phyloP scores from a whole-genome alignment of 805 yeast genomes.

The Nakazawaea ishiwadae region DNA sequence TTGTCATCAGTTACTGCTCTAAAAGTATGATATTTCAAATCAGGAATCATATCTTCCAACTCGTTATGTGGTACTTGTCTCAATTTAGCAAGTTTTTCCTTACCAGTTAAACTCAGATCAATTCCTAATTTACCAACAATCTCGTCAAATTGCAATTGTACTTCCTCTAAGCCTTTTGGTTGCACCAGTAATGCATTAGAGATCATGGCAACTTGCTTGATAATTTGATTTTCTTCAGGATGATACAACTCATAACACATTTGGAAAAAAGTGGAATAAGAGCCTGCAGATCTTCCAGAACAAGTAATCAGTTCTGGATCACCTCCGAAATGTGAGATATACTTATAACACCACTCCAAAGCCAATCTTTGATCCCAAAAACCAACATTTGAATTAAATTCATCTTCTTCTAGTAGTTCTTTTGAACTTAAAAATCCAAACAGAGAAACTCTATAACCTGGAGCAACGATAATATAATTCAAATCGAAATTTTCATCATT shows the following conservation, averaged over 20 bases:
- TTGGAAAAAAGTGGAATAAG: conserved; percentile 37
- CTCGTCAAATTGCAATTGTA: conserved; percentile 32
- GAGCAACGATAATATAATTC: conserved; percentile 32
- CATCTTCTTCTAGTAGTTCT: conserved; percentile 31
- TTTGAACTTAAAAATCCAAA: conserved; percentile 32
- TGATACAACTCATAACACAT: conserved; percentile 37
- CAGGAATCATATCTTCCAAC: conserved; percentile 23
- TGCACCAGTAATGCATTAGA: conserved; percentile 35
- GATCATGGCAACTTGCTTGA: conserved; percentile 30
- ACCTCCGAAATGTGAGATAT: conserved; percentile 44
- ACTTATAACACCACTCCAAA: conserved; percentile 39
- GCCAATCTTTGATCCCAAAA: conserved; percentile 45
- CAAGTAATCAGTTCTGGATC: conserved; percentile 36
- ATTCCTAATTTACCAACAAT: conserved; percentile 24
- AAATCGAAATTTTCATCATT: conserved; percentile 23
- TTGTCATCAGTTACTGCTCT: conserved; percentile 37
- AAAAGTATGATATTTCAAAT: conserved; percentile 28
- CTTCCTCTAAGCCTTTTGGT: conserved; percentile 33
- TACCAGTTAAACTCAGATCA: conserved; percentile 11
- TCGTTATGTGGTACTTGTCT: conserved; percentile 9
- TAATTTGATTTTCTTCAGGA: conserved; percentile 33
- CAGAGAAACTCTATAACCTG: conserved; percentile 37
- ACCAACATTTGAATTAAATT: conserved; percentile 28
- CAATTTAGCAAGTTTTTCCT: conserved; percentile 18
- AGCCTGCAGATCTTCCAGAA: conserved; percentile 46